Percentiles rank a stretch among this genome's conserved stretches.
Conservation (phyloP, 768 basidiomycete genomes). For the Agaricus sinodeliciosus region DNA sequence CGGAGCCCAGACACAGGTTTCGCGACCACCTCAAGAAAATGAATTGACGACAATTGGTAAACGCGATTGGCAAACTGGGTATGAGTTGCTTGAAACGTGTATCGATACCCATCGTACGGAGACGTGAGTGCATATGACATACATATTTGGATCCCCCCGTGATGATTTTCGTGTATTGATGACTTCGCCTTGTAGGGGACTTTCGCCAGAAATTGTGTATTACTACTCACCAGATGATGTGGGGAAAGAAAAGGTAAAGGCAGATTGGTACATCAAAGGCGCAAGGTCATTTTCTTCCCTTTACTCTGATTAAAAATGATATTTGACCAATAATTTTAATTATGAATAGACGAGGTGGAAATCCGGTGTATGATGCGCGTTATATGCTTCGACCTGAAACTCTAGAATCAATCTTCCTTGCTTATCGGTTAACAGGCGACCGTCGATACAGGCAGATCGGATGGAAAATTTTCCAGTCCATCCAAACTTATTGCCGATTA, state of each 20-base stretch:
- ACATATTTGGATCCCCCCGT: conserved; percentile 15
- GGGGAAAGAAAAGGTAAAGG: conserved; percentile 31
- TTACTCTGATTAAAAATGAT: background rate
- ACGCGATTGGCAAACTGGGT: conserved; percentile 79
- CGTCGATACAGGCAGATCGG: conserved; percentile 74
- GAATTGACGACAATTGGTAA: conserved; percentile 56
- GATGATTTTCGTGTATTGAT: background rate
- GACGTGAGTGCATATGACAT: conserved; percentile 49
- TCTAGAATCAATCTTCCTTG: conserved; percentile 88
- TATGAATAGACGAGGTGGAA: conserved; percentile 19
- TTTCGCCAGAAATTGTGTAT: conserved; percentile 85
- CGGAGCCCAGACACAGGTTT: conserved; percentile 39
- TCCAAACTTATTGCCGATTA: conserved; percentile 76
- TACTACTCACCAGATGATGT: conserved; percentile 59
- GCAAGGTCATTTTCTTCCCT: conserved; percentile 38
- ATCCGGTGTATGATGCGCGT: conserved; percentile 71
- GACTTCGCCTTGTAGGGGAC: conserved; percentile 45
- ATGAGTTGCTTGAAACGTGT: conserved; percentile 83
- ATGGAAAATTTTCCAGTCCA: conserved; percentile 89
- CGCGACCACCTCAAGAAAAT: conserved; percentile 55
- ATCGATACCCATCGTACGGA: conserved; percentile 77
- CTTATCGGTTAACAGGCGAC: conserved; percentile 84
- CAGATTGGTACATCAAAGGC: conserved; percentile 91
- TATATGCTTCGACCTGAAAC: conserved; percentile 97
- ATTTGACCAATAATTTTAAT: background rate